Evolutionary conservation across 768 basidiomycete genomes (phyloP).

Genomic region (Trametopsis cervina): DNA sequence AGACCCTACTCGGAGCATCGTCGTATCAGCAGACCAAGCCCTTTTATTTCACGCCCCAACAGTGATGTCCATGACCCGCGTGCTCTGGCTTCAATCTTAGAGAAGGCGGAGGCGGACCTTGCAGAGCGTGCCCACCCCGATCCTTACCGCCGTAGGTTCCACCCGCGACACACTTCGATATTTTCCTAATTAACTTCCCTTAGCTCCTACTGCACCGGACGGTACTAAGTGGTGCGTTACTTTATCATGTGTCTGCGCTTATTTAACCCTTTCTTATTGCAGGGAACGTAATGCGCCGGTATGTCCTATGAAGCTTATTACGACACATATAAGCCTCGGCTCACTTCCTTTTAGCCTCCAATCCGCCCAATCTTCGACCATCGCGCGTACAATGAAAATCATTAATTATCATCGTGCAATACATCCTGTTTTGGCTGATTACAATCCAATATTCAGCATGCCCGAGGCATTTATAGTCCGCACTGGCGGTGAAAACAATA

Average conservation of each 20-base stretch:
- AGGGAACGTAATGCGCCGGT: slow-evolving; percentile 84
- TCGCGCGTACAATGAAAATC: slow-evolving; percentile 24
- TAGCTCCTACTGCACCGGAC: slow-evolving; percentile 78
- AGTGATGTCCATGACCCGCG: slow-evolving; percentile 85
- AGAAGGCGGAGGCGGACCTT: slow-evolving; percentile 72
- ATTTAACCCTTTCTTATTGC: slow-evolving; percentile 15
- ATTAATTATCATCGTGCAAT: slow-evolving; percentile 2
- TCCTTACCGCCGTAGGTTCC: slow-evolving; percentile 80
- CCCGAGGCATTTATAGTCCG: not conserved
- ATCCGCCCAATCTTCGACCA: slow-evolving; percentile 65
- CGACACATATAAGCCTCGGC: not conserved
- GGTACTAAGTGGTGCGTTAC: slow-evolving; percentile 90
- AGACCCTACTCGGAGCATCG: not conserved
- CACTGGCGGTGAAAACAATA: not conserved
- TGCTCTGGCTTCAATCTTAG: slow-evolving; percentile 67
- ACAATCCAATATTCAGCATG: not conserved
- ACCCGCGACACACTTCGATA: not conserved
- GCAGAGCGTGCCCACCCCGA: slow-evolving; percentile 75
- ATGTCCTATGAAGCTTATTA: slow-evolving; percentile 25
- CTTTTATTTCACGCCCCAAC: not conserved
- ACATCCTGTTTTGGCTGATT: not conserved
- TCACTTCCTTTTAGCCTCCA: slow-evolving; percentile 39
- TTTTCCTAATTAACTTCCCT: slow-evolving; percentile 1
- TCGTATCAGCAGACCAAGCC: not conserved
- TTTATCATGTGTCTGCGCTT: slow-evolving; percentile 1